These are phyloP conservation scores for Fonsecaea pedrosoi DNA, from an alignment of 2,329 filamentous ascomycete genomes.

Conservation along the genomic window DNA sequence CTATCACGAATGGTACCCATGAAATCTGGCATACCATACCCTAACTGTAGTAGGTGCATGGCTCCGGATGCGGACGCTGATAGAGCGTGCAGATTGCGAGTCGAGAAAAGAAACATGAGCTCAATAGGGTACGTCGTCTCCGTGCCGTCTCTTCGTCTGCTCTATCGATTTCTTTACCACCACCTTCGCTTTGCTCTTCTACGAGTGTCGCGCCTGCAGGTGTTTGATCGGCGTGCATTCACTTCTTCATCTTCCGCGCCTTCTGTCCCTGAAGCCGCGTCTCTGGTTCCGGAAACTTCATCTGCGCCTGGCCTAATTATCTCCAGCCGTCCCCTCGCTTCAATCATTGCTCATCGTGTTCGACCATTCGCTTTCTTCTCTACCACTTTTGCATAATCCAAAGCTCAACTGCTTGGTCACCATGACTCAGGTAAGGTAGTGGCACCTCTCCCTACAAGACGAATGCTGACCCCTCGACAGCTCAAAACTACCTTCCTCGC, in stretches of 20 bases:
- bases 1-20: slow-evolving; percentile 14
- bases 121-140: slow-evolving; percentile 2
- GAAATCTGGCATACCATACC: slow-evolving; percentile 16
- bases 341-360: not conserved
- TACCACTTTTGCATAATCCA: slow-evolving; percentile 15
- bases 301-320: not conserved
- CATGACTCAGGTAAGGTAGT: slow-evolving; percentile 35
- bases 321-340: slow-evolving; percentile 25
- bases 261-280: slow-evolving; percentile 11
- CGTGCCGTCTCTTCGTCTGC: slow-evolving; percentile 12
- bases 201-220: slow-evolving; percentile 30
- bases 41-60: slow-evolving; percentile 12
- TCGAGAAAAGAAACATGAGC: slow-evolving; percentile 8
- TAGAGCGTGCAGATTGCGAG: slow-evolving; percentile 23
- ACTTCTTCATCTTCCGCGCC: slow-evolving; percentile 23
- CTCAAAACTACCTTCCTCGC: slow-evolving; percentile 37
- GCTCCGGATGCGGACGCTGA: slow-evolving; percentile 19
- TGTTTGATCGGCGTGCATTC: slow-evolving; percentile 14
- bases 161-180: slow-evolving; percentile 12
- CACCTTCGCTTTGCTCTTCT: slow-evolving; percentile 24
- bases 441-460: not conserved
- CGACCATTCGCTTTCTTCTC: slow-evolving; percentile 18
- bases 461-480: slow-evolving; percentile 29
- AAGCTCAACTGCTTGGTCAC: slow-evolving; percentile 10
- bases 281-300: slow-evolving; percentile 21